Conservation (phyloP, 1,284 basidiomycete genomes). For the Microbotryum violaceum region DNA sequence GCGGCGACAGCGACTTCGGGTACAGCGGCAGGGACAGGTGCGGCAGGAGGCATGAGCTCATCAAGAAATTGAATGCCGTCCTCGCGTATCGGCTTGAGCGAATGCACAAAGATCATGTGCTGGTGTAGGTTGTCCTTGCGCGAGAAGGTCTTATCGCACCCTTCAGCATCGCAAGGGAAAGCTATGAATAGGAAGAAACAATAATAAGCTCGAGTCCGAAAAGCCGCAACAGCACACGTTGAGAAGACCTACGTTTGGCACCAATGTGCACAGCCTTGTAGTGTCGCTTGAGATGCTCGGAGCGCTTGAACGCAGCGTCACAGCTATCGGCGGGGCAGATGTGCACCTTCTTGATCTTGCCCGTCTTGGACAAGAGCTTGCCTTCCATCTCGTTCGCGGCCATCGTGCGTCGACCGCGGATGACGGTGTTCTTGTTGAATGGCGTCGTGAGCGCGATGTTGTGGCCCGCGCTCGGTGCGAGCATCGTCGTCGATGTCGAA, state of each 20-base stretch:
- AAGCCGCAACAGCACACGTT: neutral
- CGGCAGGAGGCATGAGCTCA: too few relatives aligned
- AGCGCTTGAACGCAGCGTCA: slow-evolving; percentile 30
- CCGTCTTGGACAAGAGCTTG: slow-evolving; percentile 1
- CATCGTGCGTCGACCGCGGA: slow-evolving; percentile 22
- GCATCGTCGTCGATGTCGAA: too few relatives aligned
- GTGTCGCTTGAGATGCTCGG: slow-evolving; percentile 30
- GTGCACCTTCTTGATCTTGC: slow-evolving; percentile 22
- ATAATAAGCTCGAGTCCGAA: neutral
- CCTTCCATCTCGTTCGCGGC: neutral
- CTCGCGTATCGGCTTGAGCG: too few relatives aligned
- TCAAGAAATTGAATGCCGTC: too few relatives aligned
- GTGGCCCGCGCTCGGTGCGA: too few relatives aligned
- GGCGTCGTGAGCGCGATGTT: too few relatives aligned
- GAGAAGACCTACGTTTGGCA: slow-evolving; percentile 24
- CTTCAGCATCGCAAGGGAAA: slow-evolving; percentile 20
- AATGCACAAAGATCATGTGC: slow-evolving; percentile 13
- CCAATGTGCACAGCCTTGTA: slow-evolving; percentile 28
- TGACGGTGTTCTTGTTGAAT: slow-evolving; percentile 12
- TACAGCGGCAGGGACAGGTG: too few relatives aligned
- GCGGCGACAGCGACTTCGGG: too few relatives aligned
- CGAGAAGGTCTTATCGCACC: slow-evolving; percentile 26
- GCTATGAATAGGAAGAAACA: neutral
- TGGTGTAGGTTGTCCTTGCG: slow-evolving; percentile 33
- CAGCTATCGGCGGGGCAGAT: slow-evolving; percentile 27